Evolutionary conservation across 2,329 filamentous ascomycete genomes (phyloP), one percentile per base, ranked within the genome.

Genomic region (Penicillium digitatum): DNA sequence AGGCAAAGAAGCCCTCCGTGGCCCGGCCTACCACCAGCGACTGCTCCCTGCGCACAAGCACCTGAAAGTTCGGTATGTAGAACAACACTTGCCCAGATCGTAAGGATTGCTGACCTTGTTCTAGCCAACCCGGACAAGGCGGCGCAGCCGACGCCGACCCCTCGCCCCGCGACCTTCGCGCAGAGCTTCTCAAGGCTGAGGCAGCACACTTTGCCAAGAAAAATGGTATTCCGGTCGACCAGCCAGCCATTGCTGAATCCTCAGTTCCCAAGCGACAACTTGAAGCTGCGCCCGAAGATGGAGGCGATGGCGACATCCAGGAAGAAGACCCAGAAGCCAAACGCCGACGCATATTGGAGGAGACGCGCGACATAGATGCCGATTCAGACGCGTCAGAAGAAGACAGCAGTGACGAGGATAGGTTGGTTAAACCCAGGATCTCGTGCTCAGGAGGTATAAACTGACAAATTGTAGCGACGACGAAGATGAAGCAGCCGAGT

Each of bases 1-100:
- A 71, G 94, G 94, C 72, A 96, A 96, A 81, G 94, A 99, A 76
- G 90, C 92, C 67, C 87, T 91, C 57, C 88, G 91, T 68, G 94
- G 94, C 45, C 89, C 90, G 47, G 93, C 91, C 66, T 97, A 96
- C 79, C 94, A 99, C 72, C 93, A 97, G 76, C 88, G 94, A 66
- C 87, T 97, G 16, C 86, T 96, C 14, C 93, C 94, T 32, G 94
- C 94, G 31, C 88, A 99, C 74, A 97, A 90, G 12, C 87, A 90
- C 61, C 86, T 99, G 70, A 99, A 99, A 78, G 88, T 87, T 71
- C 85, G 90, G 79, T 86, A 82, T 44, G 79, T 54, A 22, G 18
- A 16, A 47, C 14, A 7, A 46, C n/a, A 16, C 37, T 38, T 35
- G 12, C 8, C 20, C 24, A 14, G 12, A 20, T 10, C 3, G 8